Conservation (phyloP, 768 basidiomycete species). For the Floccularia luteovirens region DNA sequence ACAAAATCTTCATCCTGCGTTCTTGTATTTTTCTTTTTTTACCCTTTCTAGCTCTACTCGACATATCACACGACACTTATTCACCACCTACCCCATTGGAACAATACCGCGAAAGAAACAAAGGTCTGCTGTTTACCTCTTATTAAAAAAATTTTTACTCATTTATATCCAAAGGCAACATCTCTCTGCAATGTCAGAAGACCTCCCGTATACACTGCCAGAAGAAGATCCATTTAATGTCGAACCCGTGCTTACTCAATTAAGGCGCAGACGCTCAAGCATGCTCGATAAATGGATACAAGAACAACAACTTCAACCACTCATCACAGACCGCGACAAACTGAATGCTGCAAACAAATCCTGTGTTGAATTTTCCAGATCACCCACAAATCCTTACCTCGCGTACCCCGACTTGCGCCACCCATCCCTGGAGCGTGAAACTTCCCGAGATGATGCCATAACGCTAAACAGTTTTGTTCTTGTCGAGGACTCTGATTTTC, state of each 20-base stretch:
- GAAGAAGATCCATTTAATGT: constrained; percentile 47
- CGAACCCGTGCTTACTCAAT: constrained; percentile 22
- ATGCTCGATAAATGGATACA: constrained; percentile 48
- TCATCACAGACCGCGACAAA: neutral
- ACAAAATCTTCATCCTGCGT: neutral
- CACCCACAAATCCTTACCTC: constrained; percentile 28
- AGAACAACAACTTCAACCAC: constrained; percentile 30
- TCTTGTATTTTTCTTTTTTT: too few species aligned
- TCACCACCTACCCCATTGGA: too few species aligned
- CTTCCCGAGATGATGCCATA: constrained; percentile 18
- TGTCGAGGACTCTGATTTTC: constrained; percentile 44
- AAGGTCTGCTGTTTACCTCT: too few species aligned
- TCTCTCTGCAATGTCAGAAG: constrained; percentile 20
- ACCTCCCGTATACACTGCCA: constrained; percentile 38
- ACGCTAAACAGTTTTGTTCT: constrained; percentile 40
- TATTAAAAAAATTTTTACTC: too few species aligned
- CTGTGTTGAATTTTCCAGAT: constrained; percentile 12
- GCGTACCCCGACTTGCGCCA: constrained; percentile 32
- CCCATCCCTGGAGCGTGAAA: constrained; percentile 11
- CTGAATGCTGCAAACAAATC: constrained; percentile 8
- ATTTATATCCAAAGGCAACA: constrained; percentile 1
- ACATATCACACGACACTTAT: too few species aligned
- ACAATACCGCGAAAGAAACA: too few species aligned
- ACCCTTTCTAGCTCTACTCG: too few species aligned
- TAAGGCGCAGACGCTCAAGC: constrained; percentile 36